Conservation (phyloP, 164 flowering plant species). For the Pachysandra terminalis region DNA sequence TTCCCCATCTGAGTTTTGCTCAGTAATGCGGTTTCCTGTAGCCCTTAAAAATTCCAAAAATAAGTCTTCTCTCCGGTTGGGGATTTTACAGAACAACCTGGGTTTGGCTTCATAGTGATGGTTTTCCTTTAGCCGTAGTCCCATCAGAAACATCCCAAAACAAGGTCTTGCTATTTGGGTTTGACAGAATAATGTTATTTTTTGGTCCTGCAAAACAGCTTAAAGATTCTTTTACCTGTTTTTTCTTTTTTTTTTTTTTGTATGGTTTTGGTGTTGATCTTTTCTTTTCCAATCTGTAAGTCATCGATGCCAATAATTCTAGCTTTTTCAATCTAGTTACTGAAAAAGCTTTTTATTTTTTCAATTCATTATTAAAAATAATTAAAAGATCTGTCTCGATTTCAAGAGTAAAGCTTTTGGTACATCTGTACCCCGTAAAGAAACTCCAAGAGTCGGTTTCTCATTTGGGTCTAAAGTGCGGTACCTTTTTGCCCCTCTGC, state of each 20-base stretch:
- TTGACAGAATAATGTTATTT: conserved; percentile 1
- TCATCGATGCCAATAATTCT: neutral
- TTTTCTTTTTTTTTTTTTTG: too few species aligned
- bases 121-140: conserved; percentile 2
- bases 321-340: neutral
- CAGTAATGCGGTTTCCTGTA: neutral
- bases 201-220: neutral
- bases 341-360: neutral
- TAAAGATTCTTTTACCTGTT: neutral
- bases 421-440: conserved; percentile 1
- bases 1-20: conserved; percentile 9
- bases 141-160: neutral
- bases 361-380: too few species aligned
- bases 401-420: neutral
- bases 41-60: neutral
- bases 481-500: conserved; percentile 7
- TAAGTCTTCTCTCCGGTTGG: neutral
- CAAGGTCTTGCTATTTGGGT: conserved; percentile 10
- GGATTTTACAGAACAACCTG: too few species aligned
- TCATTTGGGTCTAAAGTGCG: conserved; percentile 13
- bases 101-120: too few species aligned
- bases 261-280: conserved; percentile 10
- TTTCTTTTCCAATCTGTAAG: conserved; percentile 1
- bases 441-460: neutral
- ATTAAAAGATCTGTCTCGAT: neutral